A percentile compares a stretch with the other conserved stretches of the same genome.
phyloP scores from a whole-genome alignment of 176 grass and related monocot species.

The Otatea glauca region DNA sequence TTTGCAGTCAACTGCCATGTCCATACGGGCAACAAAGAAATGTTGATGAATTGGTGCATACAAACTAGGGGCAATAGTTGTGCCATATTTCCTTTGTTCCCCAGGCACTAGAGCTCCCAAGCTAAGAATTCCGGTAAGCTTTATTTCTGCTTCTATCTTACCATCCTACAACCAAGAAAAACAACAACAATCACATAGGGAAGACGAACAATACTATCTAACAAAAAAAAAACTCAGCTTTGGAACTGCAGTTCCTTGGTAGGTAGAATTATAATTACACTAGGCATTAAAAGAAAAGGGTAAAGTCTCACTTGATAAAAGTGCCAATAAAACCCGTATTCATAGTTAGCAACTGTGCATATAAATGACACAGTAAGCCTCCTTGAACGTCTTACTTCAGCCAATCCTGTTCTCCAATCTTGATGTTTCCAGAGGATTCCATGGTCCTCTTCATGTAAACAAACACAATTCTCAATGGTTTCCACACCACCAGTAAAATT shows the following conservation, averaged over 20 bases:
- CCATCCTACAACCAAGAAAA: slow-evolving; percentile 70
- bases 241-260: neutral
- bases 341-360: slow-evolving; percentile 98
- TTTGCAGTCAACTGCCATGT: slow-evolving; percentile 98
- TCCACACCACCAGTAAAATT: slow-evolving; percentile 94
- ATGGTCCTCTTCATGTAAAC: slow-evolving; percentile 93
- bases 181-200: slow-evolving; percentile 7
- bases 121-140: slow-evolving; percentile 97
- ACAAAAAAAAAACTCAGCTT: neutral
- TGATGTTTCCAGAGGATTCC: slow-evolving; percentile 99
- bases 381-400: slow-evolving; percentile 97
- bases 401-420: slow-evolving; percentile 98
- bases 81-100: slow-evolving; percentile 95
- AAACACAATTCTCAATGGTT: slow-evolving; percentile 97
- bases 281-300: neutral
- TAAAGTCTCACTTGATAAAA: slow-evolving; percentile 79
- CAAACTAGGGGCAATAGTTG: slow-evolving; percentile 94
- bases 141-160: slow-evolving; percentile 99
- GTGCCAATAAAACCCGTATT: slow-evolving; percentile 99
- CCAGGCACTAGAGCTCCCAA: slow-evolving; percentile 97
- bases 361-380: slow-evolving; percentile 98
- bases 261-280: slow-evolving; percentile 11
- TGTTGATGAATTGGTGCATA: slow-evolving; percentile 99
- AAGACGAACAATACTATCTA: neutral
- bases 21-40: slow-evolving; percentile 99